These are phyloP conservation scores for Mrakia hoshinonis DNA, from an alignment of 768 basidiomycete genomes.

Conservation along the genomic window DNA sequence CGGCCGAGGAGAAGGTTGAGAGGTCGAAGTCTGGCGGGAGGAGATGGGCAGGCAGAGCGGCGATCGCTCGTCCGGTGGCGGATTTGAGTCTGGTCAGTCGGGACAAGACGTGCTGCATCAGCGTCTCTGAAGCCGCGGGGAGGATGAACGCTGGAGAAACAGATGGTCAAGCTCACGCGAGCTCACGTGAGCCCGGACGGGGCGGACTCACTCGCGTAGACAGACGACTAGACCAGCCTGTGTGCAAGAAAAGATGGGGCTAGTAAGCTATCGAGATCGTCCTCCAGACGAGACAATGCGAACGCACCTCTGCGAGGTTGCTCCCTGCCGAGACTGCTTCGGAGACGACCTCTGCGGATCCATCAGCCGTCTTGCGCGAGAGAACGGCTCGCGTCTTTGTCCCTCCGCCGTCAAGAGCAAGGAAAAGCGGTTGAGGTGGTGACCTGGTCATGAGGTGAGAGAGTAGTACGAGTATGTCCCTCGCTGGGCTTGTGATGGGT, in stretches of 20 bases:
- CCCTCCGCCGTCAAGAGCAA: slow-evolving; percentile 20
- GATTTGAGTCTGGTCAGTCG: background rate
- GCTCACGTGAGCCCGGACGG: background rate
- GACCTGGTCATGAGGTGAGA: background rate
- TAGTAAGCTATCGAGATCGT: background rate
- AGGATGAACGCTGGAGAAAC: background rate
- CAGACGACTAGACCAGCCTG: slow-evolving; percentile 5
- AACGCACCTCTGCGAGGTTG: slow-evolving; percentile 22
- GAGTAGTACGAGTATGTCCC: no score
- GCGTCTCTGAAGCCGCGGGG: no score
- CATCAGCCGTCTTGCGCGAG: background rate
- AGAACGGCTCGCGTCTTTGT: slow-evolving; percentile 26
- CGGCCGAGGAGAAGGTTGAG: background rate
- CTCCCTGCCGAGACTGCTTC: slow-evolving; percentile 4
- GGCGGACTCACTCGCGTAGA: background rate
- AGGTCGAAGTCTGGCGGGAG: background rate
- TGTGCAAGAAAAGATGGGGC: no score
- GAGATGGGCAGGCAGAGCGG: background rate
- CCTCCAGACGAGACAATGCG: no score
- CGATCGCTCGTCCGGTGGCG: background rate
- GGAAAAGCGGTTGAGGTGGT: background rate
- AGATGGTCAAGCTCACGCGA: background rate
- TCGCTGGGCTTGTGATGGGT: no score
- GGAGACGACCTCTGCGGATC: background rate
- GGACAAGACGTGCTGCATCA: background rate